These are phyloP conservation scores for Ailanthus altissimus DNA, from an alignment of 345 rosid species.

Conservation along the genomic window DNA sequence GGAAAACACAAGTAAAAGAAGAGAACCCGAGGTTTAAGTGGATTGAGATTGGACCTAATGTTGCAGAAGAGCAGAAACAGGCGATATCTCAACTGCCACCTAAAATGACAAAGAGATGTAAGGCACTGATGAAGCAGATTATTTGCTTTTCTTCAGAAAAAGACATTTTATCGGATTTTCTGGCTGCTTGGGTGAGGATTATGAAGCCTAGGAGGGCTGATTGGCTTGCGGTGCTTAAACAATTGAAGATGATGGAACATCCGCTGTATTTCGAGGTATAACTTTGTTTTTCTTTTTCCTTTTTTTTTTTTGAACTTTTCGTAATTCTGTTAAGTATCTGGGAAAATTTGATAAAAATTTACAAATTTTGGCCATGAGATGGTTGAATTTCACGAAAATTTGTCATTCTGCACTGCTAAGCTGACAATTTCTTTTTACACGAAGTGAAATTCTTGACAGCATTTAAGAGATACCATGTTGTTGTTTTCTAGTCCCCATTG, in stretches of 20 bases:
- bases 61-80: constrained; percentile 49
- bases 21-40: constrained; percentile 51
- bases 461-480: neutral
- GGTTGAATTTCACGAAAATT: neutral
- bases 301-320: constrained; percentile 6
- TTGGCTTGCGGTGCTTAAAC: constrained; percentile 78
- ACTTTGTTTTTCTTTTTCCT: neutral
- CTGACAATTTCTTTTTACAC: neutral
- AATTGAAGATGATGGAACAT: constrained; percentile 56
- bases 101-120: constrained; percentile 66
- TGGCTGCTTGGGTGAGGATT: constrained; percentile 67
- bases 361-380: neutral
- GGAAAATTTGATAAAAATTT: neutral
- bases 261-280: constrained; percentile 64
- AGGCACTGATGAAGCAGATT: constrained; percentile 68
- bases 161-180: constrained; percentile 45
- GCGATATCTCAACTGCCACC: constrained; percentile 55
- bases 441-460: neutral
- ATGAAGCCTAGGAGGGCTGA: constrained; percentile 78
- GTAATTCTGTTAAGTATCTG: neutral
- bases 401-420: neutral
- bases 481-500: too few species aligned
- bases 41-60: constrained; percentile 46
- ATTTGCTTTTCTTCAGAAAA: constrained; percentile 48
- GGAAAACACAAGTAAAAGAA: constrained; percentile 21